Evolutionary conservation across 2,329 filamentous ascomycete species (phyloP), one percentile per base, ranked within the genome.

Genomic region (Pseudogymnoascus sp.): DNA sequence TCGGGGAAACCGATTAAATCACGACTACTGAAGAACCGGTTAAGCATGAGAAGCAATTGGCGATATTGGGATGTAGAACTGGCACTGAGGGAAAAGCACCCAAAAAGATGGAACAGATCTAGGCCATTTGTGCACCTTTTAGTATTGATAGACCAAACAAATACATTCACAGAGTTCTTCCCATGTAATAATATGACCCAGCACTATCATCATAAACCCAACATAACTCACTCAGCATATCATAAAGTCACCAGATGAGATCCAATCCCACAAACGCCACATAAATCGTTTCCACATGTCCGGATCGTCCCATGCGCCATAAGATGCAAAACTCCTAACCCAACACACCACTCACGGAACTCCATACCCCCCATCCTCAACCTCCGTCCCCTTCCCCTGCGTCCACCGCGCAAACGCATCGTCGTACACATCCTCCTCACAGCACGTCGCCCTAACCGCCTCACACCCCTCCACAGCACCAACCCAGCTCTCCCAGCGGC

Each of bases 401-500:
- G 50, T 57, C 50, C 50, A 57, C 17, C 50, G 50, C 28, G 50
- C n/a, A 21, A 57, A 35, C 15, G 50, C 50, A 57, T 57, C 50
- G 3, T 57, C 50, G 21, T 57, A 57, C 50, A 57, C 28, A 57
- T 57, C 50, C n/a, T 57, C 50, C 11, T n/a, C 28, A 57, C 50
- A 57, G 28, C 28, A 33, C 0, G 76, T 78, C 60, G 71, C 74
- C 64, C 71, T 73, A 33, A 77, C 71, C 53, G 73, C 71, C 63
- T 74, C 74, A 50, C 74, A 72, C 23, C 69, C 70, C 66, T 77
- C 75, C 2, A 78, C 62, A 11, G 76, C 76, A 33, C 74, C 68
- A 38, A 77, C 67, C 73, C 75, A 78, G 9, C 67, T 67, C 28
- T 69, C 75, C 68, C 76, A 75, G 64, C 75, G 69, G 42, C 71